Conservation (phyloP, 2,329 filamentous ascomycete species). For the Scleromitrula shiraiana region DNA sequence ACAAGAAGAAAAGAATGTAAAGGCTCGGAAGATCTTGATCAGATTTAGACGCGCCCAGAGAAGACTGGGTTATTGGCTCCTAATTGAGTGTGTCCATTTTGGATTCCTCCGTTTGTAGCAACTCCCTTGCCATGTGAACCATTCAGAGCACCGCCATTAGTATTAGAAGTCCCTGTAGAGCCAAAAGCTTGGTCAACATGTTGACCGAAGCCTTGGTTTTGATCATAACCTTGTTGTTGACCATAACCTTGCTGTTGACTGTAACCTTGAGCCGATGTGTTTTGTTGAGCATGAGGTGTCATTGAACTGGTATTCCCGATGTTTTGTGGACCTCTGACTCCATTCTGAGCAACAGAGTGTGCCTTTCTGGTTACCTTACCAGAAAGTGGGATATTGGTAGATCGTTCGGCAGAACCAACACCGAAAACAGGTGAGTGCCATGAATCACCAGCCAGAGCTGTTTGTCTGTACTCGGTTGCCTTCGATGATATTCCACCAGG, state of each 20-base stretch:
- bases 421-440: slow-evolving; percentile 95
- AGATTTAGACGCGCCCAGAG: slow-evolving; percentile 2
- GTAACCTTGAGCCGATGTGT: not conserved
- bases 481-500: slow-evolving; percentile 87
- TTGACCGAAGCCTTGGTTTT: slow-evolving; percentile 1
- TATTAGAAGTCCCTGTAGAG: not conserved
- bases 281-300: not conserved
- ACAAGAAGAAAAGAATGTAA: slow-evolving; percentile 1
- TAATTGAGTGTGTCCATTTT: slow-evolving; percentile 11
- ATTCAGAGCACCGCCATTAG: not conserved
- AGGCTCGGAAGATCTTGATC: not conserved
- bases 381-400: slow-evolving; percentile 58
- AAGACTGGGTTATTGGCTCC: slow-evolving; percentile 13
- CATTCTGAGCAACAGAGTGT: slow-evolving; percentile 21
- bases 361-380: slow-evolving; percentile 47
- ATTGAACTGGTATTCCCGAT: slow-evolving; percentile 17
- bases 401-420: slow-evolving; percentile 69
- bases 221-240: not conserved
- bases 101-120: not conserved
- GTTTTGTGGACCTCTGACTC: slow-evolving; percentile 23
- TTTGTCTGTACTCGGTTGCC: slow-evolving; percentile 86
- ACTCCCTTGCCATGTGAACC: not conserved
- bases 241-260: not conserved
- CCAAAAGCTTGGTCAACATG: not conserved
- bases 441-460: slow-evolving; percentile 78